phyloP scores from a whole-genome alignment of 179 eudicot genomes.

The Patellifolia procumbens region DNA sequence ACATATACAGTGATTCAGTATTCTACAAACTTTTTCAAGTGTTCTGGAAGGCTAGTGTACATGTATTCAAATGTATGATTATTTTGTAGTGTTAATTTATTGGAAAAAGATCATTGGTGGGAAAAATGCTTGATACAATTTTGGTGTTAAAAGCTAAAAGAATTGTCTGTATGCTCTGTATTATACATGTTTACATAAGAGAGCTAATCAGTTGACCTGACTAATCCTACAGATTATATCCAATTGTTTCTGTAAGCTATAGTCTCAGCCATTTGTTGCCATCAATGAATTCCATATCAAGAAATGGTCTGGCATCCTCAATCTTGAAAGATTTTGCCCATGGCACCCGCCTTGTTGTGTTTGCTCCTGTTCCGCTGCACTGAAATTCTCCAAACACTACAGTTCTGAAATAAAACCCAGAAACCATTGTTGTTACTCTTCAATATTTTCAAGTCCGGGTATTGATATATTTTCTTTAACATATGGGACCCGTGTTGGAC shows the following conservation, averaged over 20 bases:
- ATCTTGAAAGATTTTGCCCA: constrained; percentile 62
- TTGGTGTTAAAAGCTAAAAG: constrained; percentile 2
- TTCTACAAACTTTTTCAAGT: neutral
- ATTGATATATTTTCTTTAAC: too few species aligned
- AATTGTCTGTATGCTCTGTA: constrained; percentile 11
- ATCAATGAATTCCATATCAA: constrained; percentile 55
- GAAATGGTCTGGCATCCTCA: constrained; percentile 53
- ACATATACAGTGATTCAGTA: neutral
- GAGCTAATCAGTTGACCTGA: neutral
- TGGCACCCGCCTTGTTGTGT: constrained; percentile 43
- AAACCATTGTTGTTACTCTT: neutral
- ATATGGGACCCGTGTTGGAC: too few species aligned
- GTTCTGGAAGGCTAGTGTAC: neutral
- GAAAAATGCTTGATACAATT: neutral
- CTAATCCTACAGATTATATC: neutral
- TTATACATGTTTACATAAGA: constrained; percentile 28
- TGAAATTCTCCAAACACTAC: constrained; percentile 71
- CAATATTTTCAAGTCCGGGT: neutral
- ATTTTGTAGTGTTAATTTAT: neutral
- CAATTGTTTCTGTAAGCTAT: constrained; percentile 16
- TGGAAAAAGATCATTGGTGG: neutral
- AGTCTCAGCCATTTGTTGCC: constrained; percentile 80
- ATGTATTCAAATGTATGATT: neutral
- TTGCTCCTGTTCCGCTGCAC: constrained; percentile 76
- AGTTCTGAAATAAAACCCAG: constrained; percentile 44